phyloP scores from a whole-genome alignment of 1,284 basidiomycete genomes.

The Ganoderma meredithae region DNA sequence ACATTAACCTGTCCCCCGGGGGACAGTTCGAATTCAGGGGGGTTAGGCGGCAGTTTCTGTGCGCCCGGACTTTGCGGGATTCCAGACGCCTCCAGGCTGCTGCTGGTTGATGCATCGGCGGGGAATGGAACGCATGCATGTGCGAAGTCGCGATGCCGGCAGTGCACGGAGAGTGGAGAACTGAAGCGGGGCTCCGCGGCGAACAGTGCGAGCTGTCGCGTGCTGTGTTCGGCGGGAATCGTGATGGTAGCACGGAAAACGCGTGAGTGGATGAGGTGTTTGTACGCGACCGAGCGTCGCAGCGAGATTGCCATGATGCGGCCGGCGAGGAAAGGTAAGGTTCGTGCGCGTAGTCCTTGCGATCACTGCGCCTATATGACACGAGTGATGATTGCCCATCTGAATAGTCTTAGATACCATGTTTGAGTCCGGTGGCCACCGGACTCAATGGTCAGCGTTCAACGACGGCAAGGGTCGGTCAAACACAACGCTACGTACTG shows the following conservation, averaged over 20 bases:
- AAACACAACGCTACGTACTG: not conserved
- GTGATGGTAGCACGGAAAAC: conserved; percentile 2
- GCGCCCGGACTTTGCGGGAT: conserved; percentile 30
- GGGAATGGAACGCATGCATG: conserved; percentile 24
- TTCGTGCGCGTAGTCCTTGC: conserved; percentile 10
- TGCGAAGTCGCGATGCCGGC: conserved; percentile 23
- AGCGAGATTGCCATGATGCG: conserved; percentile 8
- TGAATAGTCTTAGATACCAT: not conserved
- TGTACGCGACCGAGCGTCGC: conserved; percentile 1
- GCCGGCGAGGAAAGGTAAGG: conserved; percentile 7
- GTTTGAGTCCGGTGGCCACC: not conserved
- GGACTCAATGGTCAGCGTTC: conserved; percentile 1
- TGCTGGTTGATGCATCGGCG: conserved; percentile 26
- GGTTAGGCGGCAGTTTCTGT: conserved; percentile 6
- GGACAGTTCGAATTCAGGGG: conserved; percentile 22
- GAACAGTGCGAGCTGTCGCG: conserved; percentile 1
- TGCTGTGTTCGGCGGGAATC: not conserved
- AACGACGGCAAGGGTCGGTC: conserved; percentile 1
- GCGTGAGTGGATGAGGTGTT: conserved; percentile 7
- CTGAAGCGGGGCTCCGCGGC: conserved; percentile 7
- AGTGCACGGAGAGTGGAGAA: conserved; percentile 12
- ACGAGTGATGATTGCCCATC: conserved; percentile 1
- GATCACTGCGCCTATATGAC: conserved; percentile 17
- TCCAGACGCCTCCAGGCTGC: conserved; percentile 23
- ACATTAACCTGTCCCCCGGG: conserved; percentile 8